Percentiles rank a stretch among this genome's conserved stretches.
Evolutionary conservation across 352 stramenopile genomes (phyloP).

Genomic region (Blastocystis sp.): DNA sequence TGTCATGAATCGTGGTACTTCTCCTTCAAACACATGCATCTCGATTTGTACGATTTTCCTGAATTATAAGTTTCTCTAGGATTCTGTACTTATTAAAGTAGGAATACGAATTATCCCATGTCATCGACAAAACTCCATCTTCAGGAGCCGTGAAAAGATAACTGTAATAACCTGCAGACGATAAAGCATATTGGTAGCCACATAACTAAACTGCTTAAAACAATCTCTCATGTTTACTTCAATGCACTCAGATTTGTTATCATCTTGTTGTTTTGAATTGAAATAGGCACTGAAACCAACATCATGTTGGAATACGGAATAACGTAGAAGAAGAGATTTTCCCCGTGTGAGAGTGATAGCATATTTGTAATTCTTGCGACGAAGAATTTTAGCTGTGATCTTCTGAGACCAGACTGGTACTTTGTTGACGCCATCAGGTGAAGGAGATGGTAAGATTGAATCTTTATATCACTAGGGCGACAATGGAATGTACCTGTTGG

Average conservation of each 20-base stretch:
- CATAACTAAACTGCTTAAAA: neutral
- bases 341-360: neutral
- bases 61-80: neutral
- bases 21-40: slow-evolving; percentile 23
- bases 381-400: slow-evolving; percentile 16
- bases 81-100: slow-evolving; percentile 54
- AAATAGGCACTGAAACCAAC: slow-evolving; percentile 59
- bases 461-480: neutral
- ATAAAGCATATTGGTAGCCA: slow-evolving; percentile 40
- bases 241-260: neutral
- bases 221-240: neutral
- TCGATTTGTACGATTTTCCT: slow-evolving; percentile 56
- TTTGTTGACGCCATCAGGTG: neutral
- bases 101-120: slow-evolving; percentile 62
- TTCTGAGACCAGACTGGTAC: neutral
- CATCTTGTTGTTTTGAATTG: neutral
- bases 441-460: neutral
- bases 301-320: slow-evolving; percentile 55
- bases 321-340: neutral
- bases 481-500: neutral
- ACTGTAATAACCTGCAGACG: slow-evolving; percentile 20
- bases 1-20: neutral
- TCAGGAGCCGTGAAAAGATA: slow-evolving; percentile 32
- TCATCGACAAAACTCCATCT: slow-evolving; percentile 10
- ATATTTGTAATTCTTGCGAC: slow-evolving; percentile 37